Evolutionary conservation across 371 early-diverging fungal species (phyloP), one percentile per base, ranked within the genome.

Genomic region (Conidiobolus incongruus): DNA sequence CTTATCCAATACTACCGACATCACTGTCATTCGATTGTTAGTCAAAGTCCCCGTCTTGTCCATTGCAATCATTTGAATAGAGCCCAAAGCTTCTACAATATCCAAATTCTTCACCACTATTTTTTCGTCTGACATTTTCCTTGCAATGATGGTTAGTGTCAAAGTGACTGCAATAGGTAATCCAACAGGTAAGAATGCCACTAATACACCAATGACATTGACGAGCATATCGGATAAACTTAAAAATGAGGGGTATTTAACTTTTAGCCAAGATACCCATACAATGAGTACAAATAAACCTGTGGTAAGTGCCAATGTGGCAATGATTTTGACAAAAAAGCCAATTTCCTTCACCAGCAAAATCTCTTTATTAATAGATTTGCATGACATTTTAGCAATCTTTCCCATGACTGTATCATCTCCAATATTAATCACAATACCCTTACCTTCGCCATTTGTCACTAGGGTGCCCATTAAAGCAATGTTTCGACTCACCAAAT

Each of bases 171-270:
- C 40, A 15, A 46, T 8, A n/a, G 88, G 85, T 33, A 91, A 56
- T 54, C 92, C 92, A 59, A 90, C 89, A 17, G 92, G 90, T 48
- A 91, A 81, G 35, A 86, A 83, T 7, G 85, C 72, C 17, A 77
- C 81, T 16, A 76, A 80, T 50, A 84, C 56, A 49, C 67, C 62
- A 44, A 67, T 52, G 5, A 65, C 65, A 5, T 70, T 48, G 12
- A 67, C 68, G 4, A 72, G n/a, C 70, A 69, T 16, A 74, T 72
- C 6, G 16, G 16, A 5, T 17, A 17, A 5, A 5, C 8, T 8
- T 15, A 35, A 8, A 17, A 35, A 35, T 5, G 15, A 69, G 19
- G 73, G 71, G 44, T 49, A 57, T 48, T 39, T 53, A 49, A 66
- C 47, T 33, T 62, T 51, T 55, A 67, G 68, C 34, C 66, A 60